Base-by-base conservation (phyloP, 768 basidiomycete species). In the Lactifluus rugatus region DNA sequence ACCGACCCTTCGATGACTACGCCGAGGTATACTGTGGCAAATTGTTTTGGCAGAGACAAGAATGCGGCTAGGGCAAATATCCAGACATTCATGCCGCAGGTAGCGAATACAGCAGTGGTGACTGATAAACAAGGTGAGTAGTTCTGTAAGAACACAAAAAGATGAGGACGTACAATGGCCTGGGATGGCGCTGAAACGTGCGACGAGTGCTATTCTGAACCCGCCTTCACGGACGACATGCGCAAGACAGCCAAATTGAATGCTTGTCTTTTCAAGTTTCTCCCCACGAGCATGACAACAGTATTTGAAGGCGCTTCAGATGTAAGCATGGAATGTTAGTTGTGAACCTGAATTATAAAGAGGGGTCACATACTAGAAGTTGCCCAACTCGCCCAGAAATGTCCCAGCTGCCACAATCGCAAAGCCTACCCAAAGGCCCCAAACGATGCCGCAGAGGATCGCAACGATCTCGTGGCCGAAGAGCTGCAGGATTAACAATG, bases 401-500 rank as follows among this genome's bases (percentile, higher is more conserved):
- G 91, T 93, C 0, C 90, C 89, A 7, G 83, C 87, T 2, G 81
- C 80, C 17, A 90, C 89, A 66, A 96, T 94, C 0, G 72, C 93
- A 64, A 95, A 95, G 2, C 93, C 93, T 23, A 78, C 66, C 78
- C 93, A 85, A 2, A 93, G 74, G 2, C 90, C 92, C 90, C 91
- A 96, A 2, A 95, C 89, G 34, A 95, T 70, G 17, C 93, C 93
- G 65, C 90, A 92, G 7, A 95, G 75, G 36, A 94, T 79, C 23
- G 89, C 89, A 41, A 95, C 76, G 56, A 95, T 88, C 76, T 95
- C 93, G 62, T 95, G 93, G 5, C 93, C 93, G 66, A 93, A 93
- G 17, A 95, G 80, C 80, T 89, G 48, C 19, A n/a, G 64, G 2
- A 61, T 56, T 46, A 64, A 48, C 45, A 11, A 9, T 10, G 49